Conservation (phyloP, 2,329 filamentous ascomycete genomes). For the Neophaeococcomyces aloes region DNA sequence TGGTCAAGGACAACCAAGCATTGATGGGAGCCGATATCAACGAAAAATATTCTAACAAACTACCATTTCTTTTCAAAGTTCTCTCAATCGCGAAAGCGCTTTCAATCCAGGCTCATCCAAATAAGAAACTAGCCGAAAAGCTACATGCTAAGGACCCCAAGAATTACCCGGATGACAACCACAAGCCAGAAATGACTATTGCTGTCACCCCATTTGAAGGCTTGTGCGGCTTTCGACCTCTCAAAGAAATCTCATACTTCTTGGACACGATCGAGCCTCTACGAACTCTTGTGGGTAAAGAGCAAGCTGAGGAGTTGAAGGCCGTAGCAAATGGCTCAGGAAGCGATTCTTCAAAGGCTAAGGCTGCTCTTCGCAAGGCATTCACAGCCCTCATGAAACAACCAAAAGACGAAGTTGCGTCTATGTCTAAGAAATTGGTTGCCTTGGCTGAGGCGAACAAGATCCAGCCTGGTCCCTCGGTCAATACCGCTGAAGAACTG, state of each 20-base stretch:
- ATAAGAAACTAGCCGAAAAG: conserved; percentile 85
- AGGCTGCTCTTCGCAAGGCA: conserved; percentile 61
- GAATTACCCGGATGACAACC: conserved; percentile 98
- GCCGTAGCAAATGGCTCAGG: conserved; percentile 44
- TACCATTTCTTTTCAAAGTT: conserved; percentile 97
- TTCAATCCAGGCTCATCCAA: conserved; percentile 92
- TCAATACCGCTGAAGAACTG: conserved; percentile 59
- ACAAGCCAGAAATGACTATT: conserved; percentile 99
- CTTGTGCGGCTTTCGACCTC: conserved; percentile 84
- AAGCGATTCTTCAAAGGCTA: conserved; percentile 53
- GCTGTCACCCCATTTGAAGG: conserved; percentile 94
- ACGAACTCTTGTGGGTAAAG: conserved; percentile 55
- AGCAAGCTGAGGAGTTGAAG: conserved; percentile 48
- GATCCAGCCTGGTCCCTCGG: conserved; percentile 42
- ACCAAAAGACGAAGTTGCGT: conserved; percentile 52
- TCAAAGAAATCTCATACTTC: conserved; percentile 79
- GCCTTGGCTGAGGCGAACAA: conserved; percentile 47
- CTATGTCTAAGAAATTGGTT: conserved; percentile 59
- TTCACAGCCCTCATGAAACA: conserved; percentile 78
- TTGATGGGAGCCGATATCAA: conserved; percentile 65
- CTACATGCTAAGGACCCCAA: conserved; percentile 76
- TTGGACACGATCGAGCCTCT: conserved; percentile 56
- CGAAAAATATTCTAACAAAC: conserved; percentile 64
- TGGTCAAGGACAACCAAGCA: conserved; percentile 75
- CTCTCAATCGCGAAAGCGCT: conserved; percentile 91